Evolutionary conservation across 2,329 filamentous ascomycete genomes (phyloP), one percentile per base, ranked within the genome.

Genomic region (Botrytis fabae): DNA sequence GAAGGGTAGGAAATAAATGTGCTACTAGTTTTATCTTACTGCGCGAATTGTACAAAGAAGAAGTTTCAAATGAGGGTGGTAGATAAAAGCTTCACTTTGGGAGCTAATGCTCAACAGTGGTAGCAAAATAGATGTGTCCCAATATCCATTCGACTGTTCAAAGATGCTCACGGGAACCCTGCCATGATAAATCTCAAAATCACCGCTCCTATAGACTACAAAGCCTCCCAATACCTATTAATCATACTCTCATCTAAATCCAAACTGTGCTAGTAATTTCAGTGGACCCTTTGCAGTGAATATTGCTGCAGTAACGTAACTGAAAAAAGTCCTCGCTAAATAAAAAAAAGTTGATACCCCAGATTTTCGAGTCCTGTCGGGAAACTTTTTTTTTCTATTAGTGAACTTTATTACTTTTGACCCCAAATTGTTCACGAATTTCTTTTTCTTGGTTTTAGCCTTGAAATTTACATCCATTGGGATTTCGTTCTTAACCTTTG

Each of bases 21-120:
- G 76, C 78, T 80, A 81, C 75, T 81, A 81, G 79, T 80, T 75
- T 75, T 79, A 72, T 80, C 75, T 75, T 79, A 74, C 70, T 73
- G 69, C 70, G 63, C 44, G 64, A 73, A 74, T 77, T 80, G 78
- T 80, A 79, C 76, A 80, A 79, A 79, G 74, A 61, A 71, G 74
- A 64, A 69, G 66, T 72, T 60, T 42, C 57, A 22, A 69, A 57
- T 57, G 35, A 69, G 46, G 72, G 63, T 73, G 71, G 60, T 70
- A 71, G 74, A 74, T 73, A 72, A 70, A 73, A 73, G 74, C 76
- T 78, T 78, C 78, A 77, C 61, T 76, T 70, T 76, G 69, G 76
- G 70, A 75, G 77, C 72, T 35, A 63, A 64, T 42, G 69, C 72
- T 69, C 72, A 63, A 44, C 44, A 46, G 59, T 69, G 65, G 74